phyloP scores from a whole-genome alignment of 2,329 filamentous ascomycete genomes.

The Mycosphaerella sp. region DNA sequence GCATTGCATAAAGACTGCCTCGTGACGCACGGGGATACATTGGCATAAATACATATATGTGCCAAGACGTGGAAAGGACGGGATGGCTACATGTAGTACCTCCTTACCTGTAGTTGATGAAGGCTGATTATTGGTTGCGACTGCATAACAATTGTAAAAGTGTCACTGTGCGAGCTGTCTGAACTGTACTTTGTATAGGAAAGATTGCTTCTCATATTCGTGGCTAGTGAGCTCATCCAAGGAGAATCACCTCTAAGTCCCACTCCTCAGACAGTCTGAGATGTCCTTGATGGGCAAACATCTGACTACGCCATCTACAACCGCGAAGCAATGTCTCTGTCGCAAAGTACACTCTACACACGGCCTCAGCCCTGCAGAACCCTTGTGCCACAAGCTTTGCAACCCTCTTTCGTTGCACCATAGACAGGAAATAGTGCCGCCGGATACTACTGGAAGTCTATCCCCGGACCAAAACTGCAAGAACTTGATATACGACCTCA shows the following conservation, averaged over 20 bases:
- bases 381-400: slow-evolving; percentile 1
- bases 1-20: background rate
- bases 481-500: slow-evolving; percentile 6
- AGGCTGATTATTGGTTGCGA: background rate
- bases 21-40: background rate
- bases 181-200: background rate
- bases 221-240: background rate
- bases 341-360: slow-evolving; percentile 4
- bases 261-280: background rate
- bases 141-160: background rate
- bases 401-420: slow-evolving; percentile 1
- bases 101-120: background rate
- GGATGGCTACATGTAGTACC: background rate
- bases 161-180: background rate
- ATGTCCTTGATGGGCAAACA: slow-evolving; percentile 2
- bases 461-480: slow-evolving; percentile 7
- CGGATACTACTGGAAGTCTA: background rate
- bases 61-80: background rate
- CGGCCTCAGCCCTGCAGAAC: background rate
- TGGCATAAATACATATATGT: background rate
- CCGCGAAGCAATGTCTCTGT: slow-evolving; percentile 4
- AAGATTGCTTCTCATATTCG: background rate
- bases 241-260: background rate
- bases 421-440: background rate
- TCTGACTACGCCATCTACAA: background rate